These are phyloP conservation scores for Jatropha podagrica DNA, from an alignment of 441 rosid genomes.

Conservation along the genomic window DNA sequence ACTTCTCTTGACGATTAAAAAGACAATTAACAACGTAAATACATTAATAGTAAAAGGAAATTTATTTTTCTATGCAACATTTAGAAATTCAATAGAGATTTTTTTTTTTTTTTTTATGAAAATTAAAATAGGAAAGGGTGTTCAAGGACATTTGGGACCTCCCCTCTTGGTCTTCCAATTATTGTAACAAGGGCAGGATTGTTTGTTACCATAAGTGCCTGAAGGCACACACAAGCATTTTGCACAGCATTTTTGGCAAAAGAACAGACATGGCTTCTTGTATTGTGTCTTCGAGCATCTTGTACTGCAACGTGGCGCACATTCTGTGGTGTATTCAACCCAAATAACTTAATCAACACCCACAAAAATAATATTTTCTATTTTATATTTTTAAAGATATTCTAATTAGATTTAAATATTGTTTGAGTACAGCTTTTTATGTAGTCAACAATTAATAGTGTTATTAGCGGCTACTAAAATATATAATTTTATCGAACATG, in stretches of 20 bases:
- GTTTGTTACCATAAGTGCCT: slow-evolving; percentile 50
- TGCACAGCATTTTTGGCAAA: slow-evolving; percentile 48
- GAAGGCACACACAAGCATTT: slow-evolving; percentile 50
- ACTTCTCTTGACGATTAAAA: too few species aligned
- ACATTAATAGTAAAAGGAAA: too few species aligned
- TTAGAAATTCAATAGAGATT: too few species aligned
- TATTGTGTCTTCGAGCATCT: slow-evolving; percentile 70
- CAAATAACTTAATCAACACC: too few species aligned
- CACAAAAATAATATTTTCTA: neutral
- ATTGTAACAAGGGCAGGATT: slow-evolving; percentile 50
- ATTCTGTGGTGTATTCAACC: slow-evolving; percentile 37
- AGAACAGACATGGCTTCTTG: slow-evolving; percentile 63
- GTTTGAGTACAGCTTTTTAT: too few species aligned
- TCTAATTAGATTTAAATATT: too few species aligned
- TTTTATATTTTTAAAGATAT: neutral
- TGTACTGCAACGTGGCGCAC: slow-evolving; percentile 44
- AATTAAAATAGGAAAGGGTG: neutral
- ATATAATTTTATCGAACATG: too few species aligned
- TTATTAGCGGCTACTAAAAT: too few species aligned
- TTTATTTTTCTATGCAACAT: too few species aligned
- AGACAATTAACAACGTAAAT: too few species aligned
- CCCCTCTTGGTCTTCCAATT: slow-evolving; percentile 58
- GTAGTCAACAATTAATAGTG: too few species aligned
- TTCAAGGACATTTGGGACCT: slow-evolving; percentile 52
- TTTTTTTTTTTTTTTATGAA: too few species aligned